Evolutionary conservation across 176 grass and related monocot species (phyloP).

Genomic region (sorghum (Sorghum bicolor)): DNA sequence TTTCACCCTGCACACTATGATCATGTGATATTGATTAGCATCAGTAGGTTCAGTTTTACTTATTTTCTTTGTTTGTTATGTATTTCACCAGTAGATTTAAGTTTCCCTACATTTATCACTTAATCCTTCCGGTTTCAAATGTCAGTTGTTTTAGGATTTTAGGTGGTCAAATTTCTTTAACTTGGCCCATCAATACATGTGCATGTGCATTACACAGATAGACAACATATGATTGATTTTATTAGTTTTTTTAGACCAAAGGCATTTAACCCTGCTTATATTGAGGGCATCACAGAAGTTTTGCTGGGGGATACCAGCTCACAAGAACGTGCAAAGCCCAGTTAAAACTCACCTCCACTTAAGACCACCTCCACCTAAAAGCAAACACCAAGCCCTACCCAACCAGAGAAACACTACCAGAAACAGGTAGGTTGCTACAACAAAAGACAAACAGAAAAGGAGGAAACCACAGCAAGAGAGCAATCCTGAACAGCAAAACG

Average conservation of each 20-base stretch:
- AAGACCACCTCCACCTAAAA: background rate
- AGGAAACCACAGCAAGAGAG: background rate
- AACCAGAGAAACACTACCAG: background rate
- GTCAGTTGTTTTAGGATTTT: background rate
- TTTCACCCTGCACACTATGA: background rate
- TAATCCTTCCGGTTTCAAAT: background rate
- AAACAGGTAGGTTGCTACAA: background rate
- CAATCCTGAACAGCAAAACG: background rate
- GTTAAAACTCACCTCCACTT: background rate
- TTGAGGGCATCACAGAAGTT: background rate
- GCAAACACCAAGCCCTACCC: background rate
- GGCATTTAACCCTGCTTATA: background rate
- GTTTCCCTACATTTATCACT: background rate
- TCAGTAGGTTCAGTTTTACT: background rate
- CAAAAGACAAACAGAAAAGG: background rate
- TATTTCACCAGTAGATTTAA: constrained; percentile 3
- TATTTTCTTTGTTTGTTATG: background rate
- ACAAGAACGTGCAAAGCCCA: background rate
- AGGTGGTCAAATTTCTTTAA: background rate
- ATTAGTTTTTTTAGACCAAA: background rate
- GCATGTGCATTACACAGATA: background rate
- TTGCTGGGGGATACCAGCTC: background rate
- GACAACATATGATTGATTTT: background rate
- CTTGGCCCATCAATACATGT: background rate
- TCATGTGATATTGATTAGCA: constrained; percentile 6